Percentiles rank a stretch among this genome's conserved stretches.
Conservation (phyloP, 2,329 filamentous ascomycete species). For the Apiospora koreana region DNA sequence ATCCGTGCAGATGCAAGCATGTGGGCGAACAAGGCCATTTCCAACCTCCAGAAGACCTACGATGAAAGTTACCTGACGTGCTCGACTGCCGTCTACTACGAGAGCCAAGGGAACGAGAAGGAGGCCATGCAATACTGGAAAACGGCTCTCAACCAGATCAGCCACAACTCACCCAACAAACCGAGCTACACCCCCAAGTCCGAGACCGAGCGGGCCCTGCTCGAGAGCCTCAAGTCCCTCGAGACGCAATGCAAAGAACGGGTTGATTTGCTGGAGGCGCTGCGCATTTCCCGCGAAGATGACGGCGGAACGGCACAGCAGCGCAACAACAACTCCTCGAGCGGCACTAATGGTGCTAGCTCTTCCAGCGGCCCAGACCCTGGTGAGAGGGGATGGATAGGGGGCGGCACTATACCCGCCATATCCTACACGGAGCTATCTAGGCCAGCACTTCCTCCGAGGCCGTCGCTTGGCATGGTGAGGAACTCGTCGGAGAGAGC, state of each 20-base stretch:
- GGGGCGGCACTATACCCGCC: conserved; percentile 78
- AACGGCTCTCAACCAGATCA: conserved; percentile 83
- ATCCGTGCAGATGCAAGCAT: conserved; percentile 34
- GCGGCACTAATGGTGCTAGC: background rate
- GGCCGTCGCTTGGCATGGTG: conserved; percentile 55
- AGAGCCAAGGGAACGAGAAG: conserved; percentile 86
- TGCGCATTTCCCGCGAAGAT: conserved; percentile 65
- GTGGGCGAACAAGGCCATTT: conserved; percentile 58
- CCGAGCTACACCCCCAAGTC: conserved; percentile 69
- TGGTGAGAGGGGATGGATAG: conserved; percentile 64
- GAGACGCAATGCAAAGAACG: conserved; percentile 93
- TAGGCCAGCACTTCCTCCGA: conserved; percentile 60
- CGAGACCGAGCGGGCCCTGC: conserved; percentile 81
- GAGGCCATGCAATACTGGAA: conserved; percentile 93
- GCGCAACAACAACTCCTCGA: conserved; percentile 26
- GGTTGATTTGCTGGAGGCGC: conserved; percentile 81
- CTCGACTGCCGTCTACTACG: conserved; percentile 95
- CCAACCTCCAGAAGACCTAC: conserved; percentile 92
- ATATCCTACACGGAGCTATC: conserved; percentile 80
- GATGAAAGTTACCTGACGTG: conserved; percentile 95
- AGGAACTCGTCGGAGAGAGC: conserved; percentile 52
- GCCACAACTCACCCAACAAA: conserved; percentile 79
- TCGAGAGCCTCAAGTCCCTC: conserved; percentile 78
- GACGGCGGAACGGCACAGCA: conserved; percentile 23
- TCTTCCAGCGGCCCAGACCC: conserved; percentile 21